Percentiles rank a stretch among this genome's conserved stretches.
Conservation (phyloP, 163 green algal species). For the Volvox carteri region DNA sequence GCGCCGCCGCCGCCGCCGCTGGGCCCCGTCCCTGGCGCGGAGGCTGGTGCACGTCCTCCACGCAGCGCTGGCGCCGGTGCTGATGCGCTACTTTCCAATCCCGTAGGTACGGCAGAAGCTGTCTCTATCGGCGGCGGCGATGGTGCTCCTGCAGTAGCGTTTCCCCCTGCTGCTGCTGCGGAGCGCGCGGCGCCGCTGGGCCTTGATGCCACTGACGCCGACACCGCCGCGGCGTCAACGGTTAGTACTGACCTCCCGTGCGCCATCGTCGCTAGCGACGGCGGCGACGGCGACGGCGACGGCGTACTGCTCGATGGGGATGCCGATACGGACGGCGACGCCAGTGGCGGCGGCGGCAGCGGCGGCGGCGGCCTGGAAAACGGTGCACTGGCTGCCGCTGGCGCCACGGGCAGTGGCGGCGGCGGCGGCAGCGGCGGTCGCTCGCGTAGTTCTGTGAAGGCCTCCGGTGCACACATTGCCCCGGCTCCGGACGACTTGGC, state of each 20-base stretch:
- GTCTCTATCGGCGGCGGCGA: background rate
- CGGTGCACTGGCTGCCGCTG: too few species aligned
- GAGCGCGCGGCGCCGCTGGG: background rate
- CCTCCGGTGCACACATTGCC: slow-evolving; percentile 39
- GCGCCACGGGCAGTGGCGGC: background rate
- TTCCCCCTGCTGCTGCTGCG: too few species aligned
- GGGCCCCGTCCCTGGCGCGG: background rate
- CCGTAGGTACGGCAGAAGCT: background rate
- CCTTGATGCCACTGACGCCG: background rate
- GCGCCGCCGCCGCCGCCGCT: background rate
- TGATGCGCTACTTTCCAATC: background rate
- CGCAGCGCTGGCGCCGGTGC: background rate
- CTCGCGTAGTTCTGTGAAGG: background rate
- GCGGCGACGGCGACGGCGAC: background rate
- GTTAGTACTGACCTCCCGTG: too few species aligned
- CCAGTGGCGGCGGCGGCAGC: too few species aligned
- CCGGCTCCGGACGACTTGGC: slow-evolving; percentile 49
- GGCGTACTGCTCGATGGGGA: background rate
- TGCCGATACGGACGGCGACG: background rate
- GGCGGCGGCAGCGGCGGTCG: background rate
- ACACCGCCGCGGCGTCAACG: background rate
- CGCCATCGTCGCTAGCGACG: background rate
- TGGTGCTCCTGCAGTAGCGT: too few species aligned
- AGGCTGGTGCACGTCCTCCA: background rate
- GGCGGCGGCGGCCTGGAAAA: too few species aligned